Conservation (phyloP, 225 moss, liverwort and hornwort species). For the Polytrichum formosum region DNA sequence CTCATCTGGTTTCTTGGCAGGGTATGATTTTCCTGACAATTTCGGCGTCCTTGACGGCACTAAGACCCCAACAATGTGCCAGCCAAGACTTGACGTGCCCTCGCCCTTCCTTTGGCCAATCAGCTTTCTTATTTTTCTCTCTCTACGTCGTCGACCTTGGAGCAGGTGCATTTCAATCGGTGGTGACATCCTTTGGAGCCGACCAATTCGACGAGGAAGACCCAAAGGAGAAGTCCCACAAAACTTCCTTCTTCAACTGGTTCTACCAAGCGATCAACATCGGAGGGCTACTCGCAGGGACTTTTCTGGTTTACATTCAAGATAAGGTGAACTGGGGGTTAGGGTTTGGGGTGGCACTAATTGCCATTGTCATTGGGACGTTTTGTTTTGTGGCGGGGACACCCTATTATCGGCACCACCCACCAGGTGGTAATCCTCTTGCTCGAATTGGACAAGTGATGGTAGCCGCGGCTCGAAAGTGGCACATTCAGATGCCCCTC, state of each 20-base stretch:
- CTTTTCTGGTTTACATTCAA: slow-evolving; percentile 8
- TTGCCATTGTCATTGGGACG: background rate
- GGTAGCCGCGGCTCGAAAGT: slow-evolving; percentile 16
- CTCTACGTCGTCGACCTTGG: slow-evolving; percentile 17
- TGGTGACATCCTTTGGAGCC: slow-evolving; percentile 12
- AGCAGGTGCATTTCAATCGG: slow-evolving; percentile 6
- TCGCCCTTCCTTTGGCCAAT: slow-evolving; percentile 9
- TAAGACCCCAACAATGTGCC: background rate
- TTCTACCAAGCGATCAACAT: background rate
- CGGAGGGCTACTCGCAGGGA: slow-evolving; percentile 1
- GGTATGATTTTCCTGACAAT: slow-evolving; percentile 2
- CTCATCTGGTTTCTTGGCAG: background rate
- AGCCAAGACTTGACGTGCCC: background rate
- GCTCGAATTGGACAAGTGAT: slow-evolving; percentile 19
- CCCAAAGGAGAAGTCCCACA: slow-evolving; percentile 13
- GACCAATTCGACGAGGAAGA: slow-evolving; percentile 33
- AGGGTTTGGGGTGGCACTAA: slow-evolving; percentile 3
- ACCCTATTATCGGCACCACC: slow-evolving; percentile 11
- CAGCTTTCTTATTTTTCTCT: slow-evolving; percentile 7
- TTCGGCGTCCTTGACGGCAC: background rate
- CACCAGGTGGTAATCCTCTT: slow-evolving; percentile 19
- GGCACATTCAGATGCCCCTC: slow-evolving; percentile 4
- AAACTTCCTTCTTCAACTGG: slow-evolving; percentile 27
- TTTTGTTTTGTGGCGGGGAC: slow-evolving; percentile 10
- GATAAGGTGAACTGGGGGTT: slow-evolving; percentile 12